These are phyloP conservation scores for Metahyphopichia silvanorum DNA, from an alignment of 805 yeast genomes.

Conservation along the genomic window DNA sequence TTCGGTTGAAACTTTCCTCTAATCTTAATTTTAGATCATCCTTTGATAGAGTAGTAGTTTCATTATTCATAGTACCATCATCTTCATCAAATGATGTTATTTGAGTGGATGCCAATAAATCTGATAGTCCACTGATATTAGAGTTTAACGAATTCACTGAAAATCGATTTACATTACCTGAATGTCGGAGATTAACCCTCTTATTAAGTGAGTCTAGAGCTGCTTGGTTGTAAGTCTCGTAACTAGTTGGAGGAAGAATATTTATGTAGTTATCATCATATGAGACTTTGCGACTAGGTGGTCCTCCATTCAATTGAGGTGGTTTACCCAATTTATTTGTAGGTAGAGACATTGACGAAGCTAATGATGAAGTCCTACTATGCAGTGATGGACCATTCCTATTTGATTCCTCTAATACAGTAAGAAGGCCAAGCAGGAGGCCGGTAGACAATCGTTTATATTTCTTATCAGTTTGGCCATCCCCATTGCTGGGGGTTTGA, in stretches of 20 bases:
- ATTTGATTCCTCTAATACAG: constrained; percentile 34
- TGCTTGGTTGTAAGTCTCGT: constrained; percentile 31
- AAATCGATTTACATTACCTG: constrained; percentile 50
- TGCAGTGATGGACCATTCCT: neutral
- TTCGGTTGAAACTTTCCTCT: constrained; percentile 37
- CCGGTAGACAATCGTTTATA: constrained; percentile 34
- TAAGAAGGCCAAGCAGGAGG: constrained; percentile 33
- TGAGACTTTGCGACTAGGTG: constrained; percentile 4
- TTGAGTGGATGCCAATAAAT: constrained; percentile 43
- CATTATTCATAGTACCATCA: constrained; percentile 8
- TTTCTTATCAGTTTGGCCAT: constrained; percentile 14
- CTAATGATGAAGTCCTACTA: constrained; percentile 1
- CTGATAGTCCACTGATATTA: constrained; percentile 46
- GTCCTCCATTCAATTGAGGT: neutral
- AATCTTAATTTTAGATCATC: constrained; percentile 30
- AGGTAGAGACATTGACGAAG: neutral
- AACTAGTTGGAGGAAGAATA: constrained; percentile 16
- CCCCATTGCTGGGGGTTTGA: constrained; percentile 1
- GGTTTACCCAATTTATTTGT: neutral
- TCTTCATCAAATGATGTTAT: constrained; percentile 35
- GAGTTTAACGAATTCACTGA: constrained; percentile 51
- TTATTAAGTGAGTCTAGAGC: constrained; percentile 31
- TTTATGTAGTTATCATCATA: constrained; percentile 26
- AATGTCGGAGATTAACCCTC: constrained; percentile 9
- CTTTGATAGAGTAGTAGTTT: constrained; percentile 18